Base-by-base conservation (phyloP, 306 rosid genomes). In the Cucumis melo region DNA sequence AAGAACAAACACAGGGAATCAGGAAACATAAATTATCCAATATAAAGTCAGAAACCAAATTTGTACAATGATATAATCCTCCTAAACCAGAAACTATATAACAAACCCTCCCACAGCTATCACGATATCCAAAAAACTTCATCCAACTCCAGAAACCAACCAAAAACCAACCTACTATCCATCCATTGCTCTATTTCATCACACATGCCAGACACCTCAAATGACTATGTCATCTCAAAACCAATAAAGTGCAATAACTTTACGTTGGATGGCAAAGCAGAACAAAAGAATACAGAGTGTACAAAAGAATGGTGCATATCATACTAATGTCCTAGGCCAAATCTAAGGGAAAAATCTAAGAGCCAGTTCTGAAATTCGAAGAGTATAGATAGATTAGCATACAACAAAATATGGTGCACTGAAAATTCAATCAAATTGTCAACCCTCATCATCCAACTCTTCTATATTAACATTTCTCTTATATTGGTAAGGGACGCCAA, bases 1-100 rank as follows among this genome's bases (percentile, higher is more conserved):
- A 76, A 74, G 75, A 68, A 27, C 16, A 41, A 53, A 53, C 41
- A 77, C 51, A 56, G 70, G 76, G 70, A 21, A 56, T 71, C 29
- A 65, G 23, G 19, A 1, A 34, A 74, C 78, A 41, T 80, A 27
- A 59, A 57, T 20, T 38, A 74, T n/a, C 56, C 60, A 14, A 50
- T 17, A 73, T 73, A 73, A 50, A 73, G 11, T 29, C 46, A 32
- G 24, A 73, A 32, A 32, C 48, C 46, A 51, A 73, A 51, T 53
- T 73, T 73, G 2, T 32, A 73, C 19, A 17, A 73, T 50, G 29
- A 68, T 68, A 68, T 42, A 20, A 13, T 21, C 36, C 2, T 11
- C 7, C 54, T 41, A 6, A 41, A 20, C 55, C 55, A 68, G 38
- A 21, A 42, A 21, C 55, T 42, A 68, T 42, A 42, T 6, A 68